Percentiles rank a stretch among this genome's conserved stretches.
Conservation (phyloP, 2,329 filamentous ascomycete genomes). For the Botrytis aclada region DNA sequence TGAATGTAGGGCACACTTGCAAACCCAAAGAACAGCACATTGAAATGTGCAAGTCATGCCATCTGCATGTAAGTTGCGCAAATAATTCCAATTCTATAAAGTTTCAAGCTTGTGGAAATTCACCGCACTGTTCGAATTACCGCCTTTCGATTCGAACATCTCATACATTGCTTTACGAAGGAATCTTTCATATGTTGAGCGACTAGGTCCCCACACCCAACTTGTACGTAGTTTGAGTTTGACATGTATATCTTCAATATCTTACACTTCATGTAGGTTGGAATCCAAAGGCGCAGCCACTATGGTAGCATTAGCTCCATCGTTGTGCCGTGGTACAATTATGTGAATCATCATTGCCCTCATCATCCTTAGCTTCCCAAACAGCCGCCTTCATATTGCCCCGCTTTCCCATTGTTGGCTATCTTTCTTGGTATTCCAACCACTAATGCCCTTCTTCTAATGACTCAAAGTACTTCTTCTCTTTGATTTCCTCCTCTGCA, state of each 20-base stretch:
- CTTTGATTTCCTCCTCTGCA: slow-evolving; percentile 37
- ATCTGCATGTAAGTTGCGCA: background rate
- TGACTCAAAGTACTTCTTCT: slow-evolving; percentile 38
- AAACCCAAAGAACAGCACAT: background rate
- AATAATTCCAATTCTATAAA: background rate
- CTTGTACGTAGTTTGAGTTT: background rate
- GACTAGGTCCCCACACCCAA: background rate
- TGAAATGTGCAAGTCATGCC: background rate
- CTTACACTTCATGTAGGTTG: slow-evolving; percentile 1
- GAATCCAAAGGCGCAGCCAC: background rate
- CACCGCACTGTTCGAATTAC: background rate
- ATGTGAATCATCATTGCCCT: background rate
- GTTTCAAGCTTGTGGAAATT: background rate
- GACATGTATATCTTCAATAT: slow-evolving; percentile 10
- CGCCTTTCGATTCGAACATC: background rate
- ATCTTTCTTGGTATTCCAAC: background rate
- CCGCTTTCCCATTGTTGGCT: background rate
- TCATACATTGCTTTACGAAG: background rate
- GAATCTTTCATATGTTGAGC: background rate
- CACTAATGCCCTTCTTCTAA: slow-evolving; percentile 21
- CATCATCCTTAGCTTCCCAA: background rate
- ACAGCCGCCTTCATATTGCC: background rate
- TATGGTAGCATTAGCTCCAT: background rate
- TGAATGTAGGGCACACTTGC: background rate
- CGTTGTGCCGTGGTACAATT: background rate